A percentile compares a stretch with the other conserved stretches of the same genome.
Conservation (phyloP, 1,139 yeast species). For the Taphrina confusa region DNA sequence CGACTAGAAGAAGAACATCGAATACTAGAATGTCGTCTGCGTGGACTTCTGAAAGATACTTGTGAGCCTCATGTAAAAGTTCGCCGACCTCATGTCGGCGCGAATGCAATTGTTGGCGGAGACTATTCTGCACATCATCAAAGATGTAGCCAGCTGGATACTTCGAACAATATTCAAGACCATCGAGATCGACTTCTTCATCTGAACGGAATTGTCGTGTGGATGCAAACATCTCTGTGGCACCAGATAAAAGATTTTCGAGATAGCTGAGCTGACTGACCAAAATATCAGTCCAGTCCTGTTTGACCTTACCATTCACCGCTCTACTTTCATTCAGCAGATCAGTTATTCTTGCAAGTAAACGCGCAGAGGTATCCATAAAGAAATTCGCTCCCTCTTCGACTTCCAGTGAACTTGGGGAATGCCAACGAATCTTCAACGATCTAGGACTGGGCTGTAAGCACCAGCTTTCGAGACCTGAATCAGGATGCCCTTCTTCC, state of each 20-base stretch:
- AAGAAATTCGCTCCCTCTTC: slow-evolving; percentile 60
- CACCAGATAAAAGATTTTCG: slow-evolving; percentile 37
- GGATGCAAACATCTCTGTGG: slow-evolving; percentile 39
- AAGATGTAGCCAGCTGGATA: slow-evolving; percentile 55
- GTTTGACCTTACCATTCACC: slow-evolving; percentile 25
- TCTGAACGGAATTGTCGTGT: slow-evolving; percentile 22
- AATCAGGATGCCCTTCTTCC: slow-evolving; percentile 24
- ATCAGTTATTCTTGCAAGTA: slow-evolving; percentile 1
- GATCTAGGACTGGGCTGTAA: slow-evolving; percentile 47
- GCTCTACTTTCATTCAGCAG: slow-evolving; percentile 1
- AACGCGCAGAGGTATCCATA: slow-evolving; percentile 42
- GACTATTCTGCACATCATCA: slow-evolving; percentile 58
- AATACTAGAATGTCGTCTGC: slow-evolving; percentile 71
- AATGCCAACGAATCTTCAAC: slow-evolving; percentile 70
- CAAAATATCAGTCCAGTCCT: slow-evolving; percentile 34
- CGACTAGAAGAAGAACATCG: slow-evolving; percentile 64
- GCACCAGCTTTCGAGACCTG: slow-evolving; percentile 41
- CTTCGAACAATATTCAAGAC: slow-evolving; percentile 35
- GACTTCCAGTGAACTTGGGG: slow-evolving; percentile 62
- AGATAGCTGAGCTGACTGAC: slow-evolving; percentile 29
- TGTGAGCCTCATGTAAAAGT: slow-evolving; percentile 62
- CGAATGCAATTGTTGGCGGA: slow-evolving; percentile 63
- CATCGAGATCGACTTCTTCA: slow-evolving; percentile 26
- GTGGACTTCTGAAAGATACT: slow-evolving; percentile 54
- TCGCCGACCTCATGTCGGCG: slow-evolving; percentile 65